Percentiles rank a stretch among this genome's conserved stretches.
Evolutionary conservation across 495 filamentous ascomycete species (phyloP).

Genomic region (Talaromyces borbonicus): DNA sequence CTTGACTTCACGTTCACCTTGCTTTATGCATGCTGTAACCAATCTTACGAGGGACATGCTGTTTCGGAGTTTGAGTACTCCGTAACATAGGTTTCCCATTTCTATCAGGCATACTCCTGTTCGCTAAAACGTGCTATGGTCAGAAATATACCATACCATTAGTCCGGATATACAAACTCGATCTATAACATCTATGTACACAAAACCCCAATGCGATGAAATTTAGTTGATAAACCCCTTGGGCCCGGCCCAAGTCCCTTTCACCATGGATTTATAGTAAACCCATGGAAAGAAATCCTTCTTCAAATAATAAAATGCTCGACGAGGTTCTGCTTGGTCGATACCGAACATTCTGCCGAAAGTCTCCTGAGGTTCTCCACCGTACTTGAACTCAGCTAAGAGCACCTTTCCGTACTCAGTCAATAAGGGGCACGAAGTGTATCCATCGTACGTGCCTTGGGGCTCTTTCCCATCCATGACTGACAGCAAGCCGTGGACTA

Average conservation of each 20-base stretch:
- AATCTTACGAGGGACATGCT: too few species aligned
- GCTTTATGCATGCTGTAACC: too few species aligned
- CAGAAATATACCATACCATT: too few species aligned
- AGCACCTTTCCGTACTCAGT: constrained; percentile 59
- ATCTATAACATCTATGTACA: too few species aligned
- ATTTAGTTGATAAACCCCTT: constrained; percentile 38
- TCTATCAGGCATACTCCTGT: too few species aligned
- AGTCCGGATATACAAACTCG: too few species aligned
- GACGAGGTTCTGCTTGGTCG: constrained; percentile 45
- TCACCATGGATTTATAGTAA: constrained; percentile 48
- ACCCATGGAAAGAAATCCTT: constrained; percentile 67
- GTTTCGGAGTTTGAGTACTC: too few species aligned
- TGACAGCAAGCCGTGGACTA: constrained; percentile 46
- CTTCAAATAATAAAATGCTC: constrained; percentile 55
- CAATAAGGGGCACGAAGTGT: constrained; percentile 59
- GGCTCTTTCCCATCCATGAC: constrained; percentile 45
- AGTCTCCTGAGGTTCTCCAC: constrained; percentile 60
- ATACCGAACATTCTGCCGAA: constrained; percentile 46
- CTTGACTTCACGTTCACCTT: too few species aligned
- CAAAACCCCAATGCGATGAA: not conserved
- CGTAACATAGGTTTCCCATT: too few species aligned
- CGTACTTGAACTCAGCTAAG: constrained; percentile 65
- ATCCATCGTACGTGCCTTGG: constrained; percentile 50
- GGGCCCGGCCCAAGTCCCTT: constrained; percentile 52
- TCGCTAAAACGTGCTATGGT: too few species aligned